Conservation (phyloP, 345 rosid species). For the Citrus medica region DNA sequence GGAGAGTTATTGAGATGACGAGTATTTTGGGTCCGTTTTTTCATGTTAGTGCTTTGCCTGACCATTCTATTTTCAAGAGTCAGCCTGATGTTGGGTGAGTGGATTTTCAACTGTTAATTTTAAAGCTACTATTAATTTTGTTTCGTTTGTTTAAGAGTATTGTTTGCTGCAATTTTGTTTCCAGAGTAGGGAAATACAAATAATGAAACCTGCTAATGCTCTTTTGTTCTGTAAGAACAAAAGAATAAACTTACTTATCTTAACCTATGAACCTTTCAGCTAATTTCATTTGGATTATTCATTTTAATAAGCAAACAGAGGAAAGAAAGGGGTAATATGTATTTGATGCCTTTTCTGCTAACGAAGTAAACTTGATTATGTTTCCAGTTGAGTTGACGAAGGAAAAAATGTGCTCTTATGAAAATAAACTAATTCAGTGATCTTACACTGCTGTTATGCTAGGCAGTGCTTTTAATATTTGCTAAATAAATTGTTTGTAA, state of each 20-base stretch:
- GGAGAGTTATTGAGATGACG: constrained; percentile 91
- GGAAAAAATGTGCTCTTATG: neutral
- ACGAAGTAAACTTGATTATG: neutral
- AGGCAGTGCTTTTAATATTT: neutral
- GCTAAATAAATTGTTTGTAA: neutral
- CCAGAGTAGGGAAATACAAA: neutral
- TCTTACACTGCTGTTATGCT: neutral
- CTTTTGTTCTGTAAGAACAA: neutral
- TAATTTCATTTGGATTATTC: constrained; percentile 1
- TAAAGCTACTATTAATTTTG: neutral
- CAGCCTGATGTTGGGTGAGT: constrained; percentile 98
- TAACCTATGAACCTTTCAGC: neutral
- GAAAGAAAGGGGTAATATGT: neutral
- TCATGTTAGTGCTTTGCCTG: constrained; percentile 92
- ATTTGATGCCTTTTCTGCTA: neutral
- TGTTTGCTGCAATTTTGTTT: neutral
- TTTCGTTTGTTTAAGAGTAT: neutral
- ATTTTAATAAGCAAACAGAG: neutral
- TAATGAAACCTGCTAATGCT: neutral
- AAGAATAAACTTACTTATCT: neutral
- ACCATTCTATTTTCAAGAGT: constrained; percentile 75
- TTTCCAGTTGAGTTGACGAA: neutral
- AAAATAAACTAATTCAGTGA: neutral
- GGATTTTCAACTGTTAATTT: neutral
- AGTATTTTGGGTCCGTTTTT: constrained; percentile 96